Evolutionary conservation across 805 yeast genomes (phyloP).

Genomic region (Starmerella riodocensis): DNA sequence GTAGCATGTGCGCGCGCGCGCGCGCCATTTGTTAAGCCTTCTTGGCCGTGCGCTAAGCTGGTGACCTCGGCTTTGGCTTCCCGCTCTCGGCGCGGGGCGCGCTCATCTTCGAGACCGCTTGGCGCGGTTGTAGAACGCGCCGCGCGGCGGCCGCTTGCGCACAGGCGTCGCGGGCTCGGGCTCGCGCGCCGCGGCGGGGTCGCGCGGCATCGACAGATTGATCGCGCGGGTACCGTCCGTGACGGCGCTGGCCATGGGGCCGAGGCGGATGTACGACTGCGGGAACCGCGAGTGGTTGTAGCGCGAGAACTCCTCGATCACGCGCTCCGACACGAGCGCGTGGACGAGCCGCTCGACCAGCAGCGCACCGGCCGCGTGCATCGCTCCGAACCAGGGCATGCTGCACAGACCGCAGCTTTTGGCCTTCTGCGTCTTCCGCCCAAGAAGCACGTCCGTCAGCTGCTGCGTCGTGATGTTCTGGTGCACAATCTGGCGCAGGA

Average conservation of each 20-base stretch:
- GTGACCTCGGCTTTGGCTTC: conserved; percentile 1
- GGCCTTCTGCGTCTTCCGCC: conserved; percentile 48
- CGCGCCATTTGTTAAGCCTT: too few species aligned
- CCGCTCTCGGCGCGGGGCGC: not conserved
- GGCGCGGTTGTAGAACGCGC: too few species aligned
- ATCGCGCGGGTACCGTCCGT: conserved; percentile 28
- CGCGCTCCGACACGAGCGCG: conserved; percentile 51
- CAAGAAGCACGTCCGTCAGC: conserved; percentile 59
- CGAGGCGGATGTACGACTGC: conserved; percentile 54
- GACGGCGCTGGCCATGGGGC: conserved; percentile 41
- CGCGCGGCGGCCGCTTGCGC: not conserved
- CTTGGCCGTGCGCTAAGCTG: too few species aligned
- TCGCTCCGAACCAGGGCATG: conserved; percentile 55
- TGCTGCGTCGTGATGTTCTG: conserved; percentile 58
- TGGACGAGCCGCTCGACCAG: conserved; percentile 61
- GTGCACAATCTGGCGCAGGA: conserved; percentile 43
- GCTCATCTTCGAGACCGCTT: too few species aligned
- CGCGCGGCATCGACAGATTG: conserved; percentile 14
- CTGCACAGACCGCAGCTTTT: conserved; percentile 52
- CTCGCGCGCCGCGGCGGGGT: conserved; percentile 1
- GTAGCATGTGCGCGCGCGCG: too few species aligned
- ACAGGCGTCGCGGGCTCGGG: not conserved
- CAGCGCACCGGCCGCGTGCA: conserved; percentile 40
- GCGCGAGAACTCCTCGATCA: conserved; percentile 56
- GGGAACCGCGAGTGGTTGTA: conserved; percentile 72